Evolutionary conservation across 176 grass and related monocot species (phyloP), one percentile per base, ranked within the genome.

Genomic region (Musa acuminata): DNA sequence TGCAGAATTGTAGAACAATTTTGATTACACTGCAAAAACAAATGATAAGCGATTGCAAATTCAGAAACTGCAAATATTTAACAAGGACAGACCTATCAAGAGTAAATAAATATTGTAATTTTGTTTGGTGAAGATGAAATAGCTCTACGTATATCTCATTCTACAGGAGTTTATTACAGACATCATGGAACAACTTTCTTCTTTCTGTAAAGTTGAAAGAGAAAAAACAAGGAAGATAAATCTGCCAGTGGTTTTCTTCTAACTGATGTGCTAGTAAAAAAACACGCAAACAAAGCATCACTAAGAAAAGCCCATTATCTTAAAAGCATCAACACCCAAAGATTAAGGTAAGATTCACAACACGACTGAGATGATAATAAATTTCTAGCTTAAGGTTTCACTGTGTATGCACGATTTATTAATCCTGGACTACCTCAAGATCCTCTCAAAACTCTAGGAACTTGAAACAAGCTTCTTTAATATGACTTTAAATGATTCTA

Each of bases 1-100:
- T 99, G 84, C 90, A 99, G 83, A 99, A 99, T 67, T 99, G 95
- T 9, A 99, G 88, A 19, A 99, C 91, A 49, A 99, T 99, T 82
- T 99, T 99, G 59, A 99, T 89, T 80, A 99, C 95, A 70, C 90
- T 94, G 84, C 69, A 62, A 26, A 77, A 53, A 75, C 35, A 79
- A 57, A 64, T 48, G 19, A 20, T 51, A 70, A 82, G 59, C 22
- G 25, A 60, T 21, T 59, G 26, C 13, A 21, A 60, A 14, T 62
- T 58, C 48, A 62, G 35, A 75, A 24, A 2, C 8, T n/a, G 13
- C 13, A 49, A 48, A 10, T 35, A 75, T 19, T n/a, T 29, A 74
- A 12, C 17, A 35, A 60, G 16, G 69, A 51, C 8, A 51, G 22
- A 71, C 51, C 8, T 52, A 12, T 12, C 7, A 52, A 72, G 49